phyloP scores from a whole-genome alignment of 139 green algal species.

The Tetradesmus lagerheimii region DNA sequence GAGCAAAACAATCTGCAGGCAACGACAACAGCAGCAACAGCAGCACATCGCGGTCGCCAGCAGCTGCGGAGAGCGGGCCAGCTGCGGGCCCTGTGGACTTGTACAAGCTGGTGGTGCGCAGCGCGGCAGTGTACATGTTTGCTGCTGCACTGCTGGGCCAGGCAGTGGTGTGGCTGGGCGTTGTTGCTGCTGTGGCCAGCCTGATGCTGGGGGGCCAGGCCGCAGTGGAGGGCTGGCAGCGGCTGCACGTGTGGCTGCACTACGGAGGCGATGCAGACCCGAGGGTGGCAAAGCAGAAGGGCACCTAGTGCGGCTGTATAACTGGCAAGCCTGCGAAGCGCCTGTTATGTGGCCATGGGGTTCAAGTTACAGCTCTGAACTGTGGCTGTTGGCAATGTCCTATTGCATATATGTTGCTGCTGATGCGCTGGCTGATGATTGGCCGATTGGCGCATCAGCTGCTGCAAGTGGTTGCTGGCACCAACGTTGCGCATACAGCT shows the following conservation, averaged over 20 bases:
- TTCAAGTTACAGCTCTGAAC: background rate
- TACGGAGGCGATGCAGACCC: background rate
- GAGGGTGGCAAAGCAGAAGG: slow-evolving; percentile 9
- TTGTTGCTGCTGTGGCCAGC: slow-evolving; percentile 6
- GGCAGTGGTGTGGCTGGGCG: background rate
- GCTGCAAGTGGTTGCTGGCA: background rate
- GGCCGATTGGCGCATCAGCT: background rate
- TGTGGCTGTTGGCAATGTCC: too few species aligned
- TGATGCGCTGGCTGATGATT: background rate
- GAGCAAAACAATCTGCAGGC: background rate
- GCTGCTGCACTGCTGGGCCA: slow-evolving; percentile 23
- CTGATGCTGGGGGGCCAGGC: slow-evolving; percentile 14
- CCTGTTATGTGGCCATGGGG: background rate
- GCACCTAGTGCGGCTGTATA: background rate
- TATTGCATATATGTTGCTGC: background rate
- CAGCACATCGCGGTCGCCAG: background rate
- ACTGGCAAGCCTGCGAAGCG: too few species aligned
- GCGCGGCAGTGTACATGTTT: slow-evolving; percentile 30
- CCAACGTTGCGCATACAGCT: too few species aligned
- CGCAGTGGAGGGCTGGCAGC: background rate
- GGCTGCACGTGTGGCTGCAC: background rate
- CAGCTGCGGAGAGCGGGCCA: background rate
- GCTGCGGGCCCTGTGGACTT: slow-evolving; percentile 3
- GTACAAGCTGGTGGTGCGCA: slow-evolving; percentile 23
- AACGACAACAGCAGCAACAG: background rate